A percentile compares a stretch with the other conserved stretches of the same genome.
Evolutionary conservation across 148 eudicot genomes (phyloP).

Genomic region (Fagopyrum homotropicum): DNA sequence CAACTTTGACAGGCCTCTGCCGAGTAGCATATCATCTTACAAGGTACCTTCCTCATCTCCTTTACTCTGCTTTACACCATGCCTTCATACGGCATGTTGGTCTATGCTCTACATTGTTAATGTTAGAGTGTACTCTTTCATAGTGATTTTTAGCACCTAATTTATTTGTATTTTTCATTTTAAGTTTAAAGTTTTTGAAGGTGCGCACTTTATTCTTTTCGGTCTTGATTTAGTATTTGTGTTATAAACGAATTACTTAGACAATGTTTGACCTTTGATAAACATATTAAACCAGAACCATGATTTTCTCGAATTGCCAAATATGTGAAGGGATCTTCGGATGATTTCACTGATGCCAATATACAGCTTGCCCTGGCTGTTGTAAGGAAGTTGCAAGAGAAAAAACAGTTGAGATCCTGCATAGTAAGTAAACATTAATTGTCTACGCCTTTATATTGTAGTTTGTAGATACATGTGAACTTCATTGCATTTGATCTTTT

Average conservation of each 20-base stretch:
- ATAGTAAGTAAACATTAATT: conserved; percentile 44
- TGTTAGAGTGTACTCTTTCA: neutral
- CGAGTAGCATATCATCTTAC: conserved; percentile 79
- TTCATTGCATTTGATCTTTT: neutral
- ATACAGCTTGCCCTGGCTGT: conserved; percentile 85
- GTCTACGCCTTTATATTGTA: neutral
- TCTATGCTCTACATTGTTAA: neutral
- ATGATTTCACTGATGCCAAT: conserved; percentile 91
- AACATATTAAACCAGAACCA: conserved; percentile 34
- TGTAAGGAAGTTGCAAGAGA: conserved; percentile 75
- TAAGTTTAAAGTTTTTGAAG: neutral
- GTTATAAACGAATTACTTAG: neutral
- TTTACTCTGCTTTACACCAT: neutral
- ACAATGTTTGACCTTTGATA: conserved; percentile 7
- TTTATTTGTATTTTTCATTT: neutral
- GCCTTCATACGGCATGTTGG: neutral
- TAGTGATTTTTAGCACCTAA: neutral
- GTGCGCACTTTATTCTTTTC: neutral
- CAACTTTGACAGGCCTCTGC: conserved; percentile 63
- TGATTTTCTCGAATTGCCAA: conserved; percentile 54
- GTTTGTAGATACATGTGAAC: neutral
- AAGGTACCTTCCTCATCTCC: conserved; percentile 47
- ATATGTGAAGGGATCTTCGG: conserved; percentile 97
- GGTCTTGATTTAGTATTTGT: neutral
- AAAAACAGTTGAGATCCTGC: conserved; percentile 57